Percentiles rank a stretch among this genome's conserved stretches.
These are phyloP conservation scores for Hypoxylon fragiforme DNA, from an alignment of 495 filamentous ascomycete genomes.

Conservation along the genomic window DNA sequence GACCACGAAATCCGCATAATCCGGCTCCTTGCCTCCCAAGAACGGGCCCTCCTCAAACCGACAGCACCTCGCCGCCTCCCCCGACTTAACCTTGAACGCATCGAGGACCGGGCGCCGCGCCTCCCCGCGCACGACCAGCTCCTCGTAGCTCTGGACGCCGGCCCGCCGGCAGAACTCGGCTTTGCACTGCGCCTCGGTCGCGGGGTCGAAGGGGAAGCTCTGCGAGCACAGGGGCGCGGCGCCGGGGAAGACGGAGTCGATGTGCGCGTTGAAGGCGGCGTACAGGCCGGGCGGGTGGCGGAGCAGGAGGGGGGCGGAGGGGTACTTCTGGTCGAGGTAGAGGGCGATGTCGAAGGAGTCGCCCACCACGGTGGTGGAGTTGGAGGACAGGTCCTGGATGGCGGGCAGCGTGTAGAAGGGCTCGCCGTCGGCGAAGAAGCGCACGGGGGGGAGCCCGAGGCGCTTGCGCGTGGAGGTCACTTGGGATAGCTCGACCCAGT, in stretches of 20 bases:
- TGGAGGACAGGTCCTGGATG: conserved; percentile 52
- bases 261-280: conserved; percentile 50
- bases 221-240: conserved; percentile 40
- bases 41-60: conserved; percentile 51
- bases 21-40: conserved; percentile 48
- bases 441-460: conserved; percentile 49
- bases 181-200: conserved; percentile 43
- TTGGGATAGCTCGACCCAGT: conserved; percentile 54
- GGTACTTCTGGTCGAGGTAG: conserved; percentile 57
- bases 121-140: conserved; percentile 48
- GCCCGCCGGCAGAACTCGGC: conserved; percentile 52
- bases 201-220: conserved; percentile 51
- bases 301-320: conserved; percentile 36
- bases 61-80: conserved; percentile 50
- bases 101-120: conserved; percentile 41
- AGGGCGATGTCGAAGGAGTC: conserved; percentile 66
- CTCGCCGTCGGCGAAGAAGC: conserved; percentile 59
- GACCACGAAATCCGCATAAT: conserved; percentile 66
- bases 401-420: conserved; percentile 64
- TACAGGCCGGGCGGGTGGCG: conserved; percentile 26
- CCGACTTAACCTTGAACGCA: conserved; percentile 47
- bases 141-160: conserved; percentile 51
- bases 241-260: conserved; percentile 55
- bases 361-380: conserved; percentile 44
- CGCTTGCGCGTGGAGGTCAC: conserved; percentile 49